A percentile compares a stretch with the other conserved stretches of the same genome.
Evolutionary conservation across 257 asterid genomes (phyloP).

Genomic region (Solanum appendiculatum): DNA sequence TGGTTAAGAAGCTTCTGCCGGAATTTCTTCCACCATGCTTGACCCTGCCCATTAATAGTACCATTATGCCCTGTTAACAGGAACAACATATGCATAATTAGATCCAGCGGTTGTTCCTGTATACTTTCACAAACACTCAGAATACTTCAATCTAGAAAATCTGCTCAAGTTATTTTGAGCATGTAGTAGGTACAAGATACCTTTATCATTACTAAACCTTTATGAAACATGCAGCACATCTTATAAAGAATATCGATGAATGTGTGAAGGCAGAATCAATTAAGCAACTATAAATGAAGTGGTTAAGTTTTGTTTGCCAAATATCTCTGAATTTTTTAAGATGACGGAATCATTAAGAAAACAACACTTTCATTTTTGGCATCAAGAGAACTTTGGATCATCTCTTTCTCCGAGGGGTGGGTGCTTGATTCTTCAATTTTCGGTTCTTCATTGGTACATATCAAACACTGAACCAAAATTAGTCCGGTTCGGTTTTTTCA

Average conservation of each 20-base stretch:
- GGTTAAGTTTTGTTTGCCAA: not conserved
- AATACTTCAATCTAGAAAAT: not conserved
- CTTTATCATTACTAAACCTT: not conserved
- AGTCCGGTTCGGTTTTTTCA: not conserved
- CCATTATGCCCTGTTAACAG: conserved; percentile 37
- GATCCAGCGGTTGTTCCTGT: not conserved
- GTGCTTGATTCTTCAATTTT: not conserved
- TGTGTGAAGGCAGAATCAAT: not conserved
- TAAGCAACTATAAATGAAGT: not conserved
- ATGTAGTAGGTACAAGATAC: not conserved
- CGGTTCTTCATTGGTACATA: not conserved
- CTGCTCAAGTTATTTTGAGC: not conserved
- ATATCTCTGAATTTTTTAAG: not conserved
- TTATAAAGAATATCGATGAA: not conserved
- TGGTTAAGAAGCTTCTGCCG: conserved; percentile 35
- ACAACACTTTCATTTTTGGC: not conserved
- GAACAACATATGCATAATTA: not conserved
- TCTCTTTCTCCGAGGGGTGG: not conserved
- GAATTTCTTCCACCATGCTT: conserved; percentile 46
- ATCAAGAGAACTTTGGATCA: not conserved
- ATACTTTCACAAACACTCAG: not conserved
- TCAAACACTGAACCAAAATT: not conserved
- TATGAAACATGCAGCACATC: not conserved
- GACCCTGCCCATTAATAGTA: conserved; percentile 46
- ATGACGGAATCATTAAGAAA: not conserved